A percentile compares a stretch with the other conserved stretches of the same genome.
phyloP scores from a whole-genome alignment of 2,329 filamentous ascomycete species.

The Falciphora oryzae region DNA sequence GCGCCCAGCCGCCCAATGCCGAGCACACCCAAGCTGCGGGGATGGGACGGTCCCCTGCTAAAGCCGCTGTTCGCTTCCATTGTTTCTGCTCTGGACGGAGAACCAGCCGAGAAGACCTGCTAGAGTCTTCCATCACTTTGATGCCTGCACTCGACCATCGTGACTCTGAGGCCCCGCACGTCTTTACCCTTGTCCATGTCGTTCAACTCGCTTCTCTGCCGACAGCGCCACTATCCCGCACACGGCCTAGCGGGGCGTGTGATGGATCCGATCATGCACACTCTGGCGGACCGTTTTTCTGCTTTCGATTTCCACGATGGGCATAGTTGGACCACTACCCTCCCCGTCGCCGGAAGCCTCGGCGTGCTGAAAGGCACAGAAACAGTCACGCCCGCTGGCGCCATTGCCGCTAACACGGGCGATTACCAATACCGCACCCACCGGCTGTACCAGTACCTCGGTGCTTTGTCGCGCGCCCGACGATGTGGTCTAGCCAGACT shows the following conservation, averaged over 20 bases:
- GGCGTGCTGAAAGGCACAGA: neutral
- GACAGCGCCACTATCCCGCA: too few species aligned
- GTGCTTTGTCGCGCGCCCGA: too few species aligned
- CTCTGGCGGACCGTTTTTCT: neutral
- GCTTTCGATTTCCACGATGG: neutral
- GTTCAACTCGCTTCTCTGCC: too few species aligned
- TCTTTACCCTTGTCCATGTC: too few species aligned
- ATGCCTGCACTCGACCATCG: neutral
- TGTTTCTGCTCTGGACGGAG: neutral
- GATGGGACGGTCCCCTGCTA: neutral
- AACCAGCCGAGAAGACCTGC: too few species aligned
- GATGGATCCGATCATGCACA: neutral
- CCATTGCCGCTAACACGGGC: neutral
- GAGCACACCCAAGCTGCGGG: neutral
- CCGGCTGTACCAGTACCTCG: neutral
- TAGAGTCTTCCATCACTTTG: too few species aligned
- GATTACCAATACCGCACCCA: neutral
- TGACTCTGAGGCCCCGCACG: neutral
- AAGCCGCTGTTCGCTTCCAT: too few species aligned
- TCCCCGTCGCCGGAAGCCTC: neutral
- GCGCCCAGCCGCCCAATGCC: neutral
- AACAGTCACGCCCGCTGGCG: neutral
- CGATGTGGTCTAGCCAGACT: neutral
- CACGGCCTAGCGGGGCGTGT: too few species aligned
- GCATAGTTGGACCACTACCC: neutral